These are phyloP conservation scores for Fistulifera solaris DNA, from an alignment of 108 stramenopile genomes.

Conservation along the genomic window DNA sequence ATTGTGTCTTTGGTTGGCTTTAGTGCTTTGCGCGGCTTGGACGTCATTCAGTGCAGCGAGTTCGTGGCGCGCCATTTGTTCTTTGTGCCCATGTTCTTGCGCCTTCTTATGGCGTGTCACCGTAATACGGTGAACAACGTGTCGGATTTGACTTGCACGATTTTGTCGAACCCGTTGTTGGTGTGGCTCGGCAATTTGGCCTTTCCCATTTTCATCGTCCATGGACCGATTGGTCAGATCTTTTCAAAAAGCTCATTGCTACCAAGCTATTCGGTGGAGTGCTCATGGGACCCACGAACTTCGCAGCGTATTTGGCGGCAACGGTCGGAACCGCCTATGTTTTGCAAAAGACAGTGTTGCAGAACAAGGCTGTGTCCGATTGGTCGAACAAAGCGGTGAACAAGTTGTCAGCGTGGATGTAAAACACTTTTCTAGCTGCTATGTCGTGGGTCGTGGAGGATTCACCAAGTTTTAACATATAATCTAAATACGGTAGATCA, in stretches of 20 bases:
- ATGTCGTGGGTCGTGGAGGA: too few relatives aligned
- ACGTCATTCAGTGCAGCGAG: conserved; percentile 16
- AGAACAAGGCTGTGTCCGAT: conserved; percentile 24
- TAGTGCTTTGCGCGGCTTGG: conserved; percentile 13
- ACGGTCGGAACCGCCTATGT: conserved; percentile 22
- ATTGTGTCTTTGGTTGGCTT: conserved; percentile 13
- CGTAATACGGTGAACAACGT: conserved; percentile 20
- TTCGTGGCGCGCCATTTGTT: conserved; percentile 19
- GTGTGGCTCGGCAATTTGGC: conserved; percentile 27
- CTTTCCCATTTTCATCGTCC: conserved; percentile 39
- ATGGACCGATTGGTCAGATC: conserved; percentile 38
- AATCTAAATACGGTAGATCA: too few relatives aligned
- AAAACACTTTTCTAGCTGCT: too few relatives aligned
- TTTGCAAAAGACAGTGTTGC: conserved; percentile 23
- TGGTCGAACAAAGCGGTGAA: conserved; percentile 31
- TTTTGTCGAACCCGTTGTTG: conserved; percentile 23
- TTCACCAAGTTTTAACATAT: too few relatives aligned
- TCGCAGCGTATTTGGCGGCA: conserved; percentile 16
- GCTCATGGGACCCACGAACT: conserved; percentile 20
- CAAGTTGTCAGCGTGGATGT: conserved; percentile 23
- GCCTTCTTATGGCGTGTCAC: conserved; percentile 25
- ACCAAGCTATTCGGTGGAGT: conserved; percentile 27
- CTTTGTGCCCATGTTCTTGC: conserved; percentile 31
- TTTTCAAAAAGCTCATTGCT: conserved; percentile 40
- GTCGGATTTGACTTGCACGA: conserved; percentile 8